phyloP scores from a whole-genome alignment of 225 moss, liverwort and hornwort species.

The Sphagnum contortum region DNA sequence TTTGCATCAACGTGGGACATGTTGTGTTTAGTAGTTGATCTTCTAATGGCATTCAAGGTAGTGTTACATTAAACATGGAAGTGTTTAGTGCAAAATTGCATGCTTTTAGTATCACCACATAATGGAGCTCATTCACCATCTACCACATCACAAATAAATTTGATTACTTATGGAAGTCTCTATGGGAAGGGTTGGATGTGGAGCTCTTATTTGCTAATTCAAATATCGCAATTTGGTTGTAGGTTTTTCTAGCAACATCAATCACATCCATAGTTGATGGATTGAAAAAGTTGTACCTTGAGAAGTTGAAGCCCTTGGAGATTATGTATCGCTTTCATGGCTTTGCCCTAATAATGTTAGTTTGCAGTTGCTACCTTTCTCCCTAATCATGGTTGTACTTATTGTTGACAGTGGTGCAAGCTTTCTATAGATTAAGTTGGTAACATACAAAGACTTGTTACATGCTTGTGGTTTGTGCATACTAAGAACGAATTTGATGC shows the following conservation, averaged over 20 bases:
- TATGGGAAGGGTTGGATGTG: no score
- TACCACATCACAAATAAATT: no score
- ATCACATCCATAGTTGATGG: slow-evolving; percentile 94
- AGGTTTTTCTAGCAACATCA: slow-evolving; percentile 62
- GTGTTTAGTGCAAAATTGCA: no score
- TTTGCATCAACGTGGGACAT: no score
- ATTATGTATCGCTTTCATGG: slow-evolving; percentile 80
- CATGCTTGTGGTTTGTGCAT: slow-evolving; percentile 27
- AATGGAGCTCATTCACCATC: no score
- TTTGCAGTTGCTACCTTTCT: slow-evolving; percentile 8
- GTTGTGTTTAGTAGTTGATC: no score
- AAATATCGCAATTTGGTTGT: slow-evolving; percentile 1
- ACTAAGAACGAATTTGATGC: slow-evolving; percentile 98
- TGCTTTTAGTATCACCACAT: no score
- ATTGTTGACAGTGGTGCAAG: background rate
- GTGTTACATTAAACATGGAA: no score
- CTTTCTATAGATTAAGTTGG: slow-evolving; percentile 1
- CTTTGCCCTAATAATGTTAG: slow-evolving; percentile 80
- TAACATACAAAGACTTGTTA: background rate
- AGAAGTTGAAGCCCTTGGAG: slow-evolving; percentile 93
- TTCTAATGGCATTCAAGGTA: no score
- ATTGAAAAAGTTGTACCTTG: slow-evolving; percentile 85
- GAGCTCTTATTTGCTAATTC: no score
- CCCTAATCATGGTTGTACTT: background rate
- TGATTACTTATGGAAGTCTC: no score